phyloP scores from a whole-genome alignment of 179 eudicot genomes.

The Patellifolia procumbens region DNA sequence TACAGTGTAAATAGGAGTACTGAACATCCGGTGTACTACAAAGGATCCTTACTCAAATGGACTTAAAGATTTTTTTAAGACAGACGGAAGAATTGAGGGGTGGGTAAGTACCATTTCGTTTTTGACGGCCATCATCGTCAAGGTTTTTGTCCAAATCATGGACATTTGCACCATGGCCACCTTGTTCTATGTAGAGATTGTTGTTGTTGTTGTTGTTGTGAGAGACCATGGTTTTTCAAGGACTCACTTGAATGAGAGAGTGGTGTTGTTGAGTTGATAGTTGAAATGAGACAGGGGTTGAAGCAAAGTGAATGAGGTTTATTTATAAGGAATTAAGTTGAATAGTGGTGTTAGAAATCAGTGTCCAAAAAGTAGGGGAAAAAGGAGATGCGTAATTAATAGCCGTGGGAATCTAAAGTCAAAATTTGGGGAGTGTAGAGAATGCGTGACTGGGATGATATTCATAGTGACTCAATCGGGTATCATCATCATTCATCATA shows the following conservation, averaged over 20 bases:
- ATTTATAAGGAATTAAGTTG: neutral
- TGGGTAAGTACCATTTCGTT: constrained; percentile 25
- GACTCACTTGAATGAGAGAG: too few species aligned
- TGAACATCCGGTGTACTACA: too few species aligned
- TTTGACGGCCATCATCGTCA: constrained; percentile 40
- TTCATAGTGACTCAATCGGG: neutral
- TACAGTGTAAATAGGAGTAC: too few species aligned
- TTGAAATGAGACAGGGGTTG: constrained; percentile 4
- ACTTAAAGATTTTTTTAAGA: too few species aligned
- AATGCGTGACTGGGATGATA: constrained; percentile 11
- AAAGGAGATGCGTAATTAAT: neutral
- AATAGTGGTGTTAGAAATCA: neutral
- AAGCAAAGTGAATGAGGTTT: neutral
- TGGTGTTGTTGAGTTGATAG: too few species aligned
- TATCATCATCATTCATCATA: too few species aligned
- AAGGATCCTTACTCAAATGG: too few species aligned
- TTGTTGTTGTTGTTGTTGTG: constrained; percentile 5
- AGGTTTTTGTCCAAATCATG: constrained; percentile 25
- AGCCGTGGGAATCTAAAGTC: constrained; percentile 22
- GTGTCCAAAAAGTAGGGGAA: constrained; percentile 20
- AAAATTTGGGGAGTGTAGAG: neutral
- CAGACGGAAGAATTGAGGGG: too few species aligned
- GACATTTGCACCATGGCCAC: neutral
- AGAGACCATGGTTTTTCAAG: constrained; percentile 11
- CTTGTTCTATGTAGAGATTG: constrained; percentile 27